Percentiles rank a stretch among this genome's conserved stretches.
These are phyloP conservation scores for Aspergillus leporis DNA, from an alignment of 495 filamentous ascomycete species.

Conservation along the genomic window DNA sequence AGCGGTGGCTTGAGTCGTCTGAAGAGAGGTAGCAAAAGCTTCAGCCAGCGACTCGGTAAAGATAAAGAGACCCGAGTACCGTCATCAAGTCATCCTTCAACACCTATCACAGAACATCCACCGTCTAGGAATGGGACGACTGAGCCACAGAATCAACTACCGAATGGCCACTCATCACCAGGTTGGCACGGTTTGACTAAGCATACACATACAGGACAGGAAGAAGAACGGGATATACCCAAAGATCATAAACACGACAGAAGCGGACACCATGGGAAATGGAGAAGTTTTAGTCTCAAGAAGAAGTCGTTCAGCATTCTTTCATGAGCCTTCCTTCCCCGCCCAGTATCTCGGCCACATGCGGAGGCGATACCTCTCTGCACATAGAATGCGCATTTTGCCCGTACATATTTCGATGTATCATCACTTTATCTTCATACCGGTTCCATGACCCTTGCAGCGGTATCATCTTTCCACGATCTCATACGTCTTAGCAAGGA, in stretches of 20 bases:
- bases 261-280: slow-evolving; percentile 32
- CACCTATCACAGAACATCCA: slow-evolving; percentile 22
- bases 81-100: slow-evolving; percentile 29
- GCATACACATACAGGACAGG: slow-evolving; percentile 24
- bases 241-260: slow-evolving; percentile 27
- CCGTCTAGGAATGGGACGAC: slow-evolving; percentile 7
- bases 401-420: slow-evolving; percentile 38
- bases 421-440: slow-evolving; percentile 31
- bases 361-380: slow-evolving; percentile 22
- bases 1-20: slow-evolving; percentile 51
- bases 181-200: slow-evolving; percentile 19
- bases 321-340: slow-evolving; percentile 23
- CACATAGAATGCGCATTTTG: slow-evolving; percentile 33
- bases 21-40: slow-evolving; percentile 59
- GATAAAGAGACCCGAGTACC: slow-evolving; percentile 38
- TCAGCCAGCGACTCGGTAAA: slow-evolving; percentile 48
- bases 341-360: slow-evolving; percentile 1
- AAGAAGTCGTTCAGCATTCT: slow-evolving; percentile 45
- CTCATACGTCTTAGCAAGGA: slow-evolving; percentile 7
- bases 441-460: slow-evolving; percentile 21
- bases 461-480: slow-evolving; percentile 12
- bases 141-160: slow-evolving; percentile 14
- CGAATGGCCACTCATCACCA: slow-evolving; percentile 16
- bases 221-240: slow-evolving; percentile 24
- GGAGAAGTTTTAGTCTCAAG: slow-evolving; percentile 43